These are phyloP conservation scores for Fusarium sp. DNA, from an alignment of 2,329 filamentous ascomycete species.

Conservation along the genomic window DNA sequence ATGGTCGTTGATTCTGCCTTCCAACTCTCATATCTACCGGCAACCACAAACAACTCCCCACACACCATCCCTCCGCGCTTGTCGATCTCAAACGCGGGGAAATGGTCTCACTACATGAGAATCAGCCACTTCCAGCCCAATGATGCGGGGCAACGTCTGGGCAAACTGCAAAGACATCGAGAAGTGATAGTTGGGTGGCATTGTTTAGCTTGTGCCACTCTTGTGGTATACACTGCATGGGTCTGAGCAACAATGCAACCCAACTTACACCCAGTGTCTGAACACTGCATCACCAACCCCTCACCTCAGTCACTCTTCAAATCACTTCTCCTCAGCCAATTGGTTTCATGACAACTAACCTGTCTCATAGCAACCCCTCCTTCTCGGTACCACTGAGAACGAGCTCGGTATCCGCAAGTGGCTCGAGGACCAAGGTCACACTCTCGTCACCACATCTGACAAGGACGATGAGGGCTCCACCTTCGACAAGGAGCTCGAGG, in stretches of 20 bases:
- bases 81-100: slow-evolving; percentile 45
- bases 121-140: slow-evolving; percentile 37
- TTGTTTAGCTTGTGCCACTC: slow-evolving; percentile 4
- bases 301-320: neutral
- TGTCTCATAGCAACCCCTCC: slow-evolving; percentile 69
- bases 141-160: slow-evolving; percentile 36
- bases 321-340: slow-evolving; percentile 13
- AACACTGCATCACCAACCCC: slow-evolving; percentile 6
- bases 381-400: slow-evolving; percentile 97
- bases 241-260: slow-evolving; percentile 24
- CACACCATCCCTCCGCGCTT: slow-evolving; percentile 26
- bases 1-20: slow-evolving; percentile 16
- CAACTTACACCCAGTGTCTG: slow-evolving; percentile 16
- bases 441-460: slow-evolving; percentile 94
- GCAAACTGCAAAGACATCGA: slow-evolving; percentile 10
- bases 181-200: slow-evolving; percentile 16
- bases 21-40: slow-evolving; percentile 6
- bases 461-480: slow-evolving; percentile 94
- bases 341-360: slow-evolving; percentile 29
- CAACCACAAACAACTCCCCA: slow-evolving; percentile 22
- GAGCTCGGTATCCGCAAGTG: slow-evolving; percentile 97
- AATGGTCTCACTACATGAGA: slow-evolving; percentile 28
- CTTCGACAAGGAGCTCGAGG: slow-evolving; percentile 95
- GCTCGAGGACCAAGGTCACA: slow-evolving; percentile 97
- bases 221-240: slow-evolving; percentile 24